Evolutionary conservation across 2,329 filamentous ascomycete species (phyloP), one percentile per base, ranked within the genome.

Genomic region (Sporothrix protearum): DNA sequence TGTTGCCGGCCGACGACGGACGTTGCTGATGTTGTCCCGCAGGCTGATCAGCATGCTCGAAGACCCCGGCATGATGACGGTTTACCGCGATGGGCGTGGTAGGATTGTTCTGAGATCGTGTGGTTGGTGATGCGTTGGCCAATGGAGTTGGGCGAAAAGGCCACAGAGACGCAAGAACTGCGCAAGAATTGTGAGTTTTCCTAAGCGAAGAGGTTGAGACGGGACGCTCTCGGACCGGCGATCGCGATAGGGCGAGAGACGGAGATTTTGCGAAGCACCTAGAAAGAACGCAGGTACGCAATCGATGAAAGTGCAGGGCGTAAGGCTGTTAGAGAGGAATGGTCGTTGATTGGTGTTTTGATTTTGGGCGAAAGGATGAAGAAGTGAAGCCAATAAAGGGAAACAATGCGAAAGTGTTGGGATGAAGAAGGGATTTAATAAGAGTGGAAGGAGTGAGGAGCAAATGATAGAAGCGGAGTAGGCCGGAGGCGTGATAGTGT

Each of bases 41-140:
- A 93, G 83, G 82, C 89, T 92, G 75, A 91, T 84, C 76, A 91
- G 90, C 80, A 92, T 88, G 78, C 90, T 86, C 76, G 90, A 91
- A 73, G 87, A 88, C 78, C 89, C 90, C 74, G 88, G 86, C 86
- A 90, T 90, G 70, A 74, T 82, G 77, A n/a, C 22, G 36, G 12
- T 28, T 53, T 53, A 19, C 25, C 25, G 66, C 14, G 39, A n/a
- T 25, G 39, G 30, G 51, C 33, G 51, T n/a, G 28, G 49, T 33
- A 33, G 25, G 30, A 61, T 55, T 9, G 22, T 14, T 51, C 25
- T 16, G 22, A 49, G 49, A 51, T 22, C 61, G 61, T 47, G 10
- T 12, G 61, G 22, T 47, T 66, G 39, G 61, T 16, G 5, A 6
- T 36, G 55, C 28, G 33, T 57, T 19, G 4, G 64, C 33, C 61